These are phyloP conservation scores for Blastobotrys raffinosifermentans DNA, from an alignment of 1,139 yeast genomes.

Conservation along the genomic window DNA sequence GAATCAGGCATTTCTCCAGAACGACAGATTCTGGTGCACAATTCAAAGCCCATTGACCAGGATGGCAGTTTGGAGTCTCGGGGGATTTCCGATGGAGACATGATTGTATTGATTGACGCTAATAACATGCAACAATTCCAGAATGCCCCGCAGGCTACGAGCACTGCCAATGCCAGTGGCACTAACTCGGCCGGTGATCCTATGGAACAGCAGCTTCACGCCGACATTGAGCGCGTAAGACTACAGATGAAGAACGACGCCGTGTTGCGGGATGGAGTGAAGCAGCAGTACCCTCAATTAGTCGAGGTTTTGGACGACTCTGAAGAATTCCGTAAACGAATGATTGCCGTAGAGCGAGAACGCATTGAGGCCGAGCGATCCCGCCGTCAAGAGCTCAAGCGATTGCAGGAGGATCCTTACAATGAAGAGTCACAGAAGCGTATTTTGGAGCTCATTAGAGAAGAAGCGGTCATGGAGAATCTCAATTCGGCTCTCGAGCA, in stretches of 20 bases:
- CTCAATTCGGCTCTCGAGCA: conserved; percentile 74
- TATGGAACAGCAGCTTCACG: conserved; percentile 21
- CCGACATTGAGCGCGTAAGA: conserved; percentile 33
- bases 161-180: conserved; percentile 3
- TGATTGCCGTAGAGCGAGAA: conserved; percentile 34
- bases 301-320: conserved; percentile 46
- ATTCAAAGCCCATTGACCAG: conserved; percentile 41
- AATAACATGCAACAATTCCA: conserved; percentile 2
- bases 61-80: conserved; percentile 39
- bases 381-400: conserved; percentile 45
- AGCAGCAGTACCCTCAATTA: conserved; percentile 34
- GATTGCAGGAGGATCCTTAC: conserved; percentile 59
- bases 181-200: conserved; percentile 15
- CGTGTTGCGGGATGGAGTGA: conserved; percentile 29
- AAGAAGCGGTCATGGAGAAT: conserved; percentile 72
- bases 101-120: conserved; percentile 39
- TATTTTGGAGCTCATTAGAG: conserved; percentile 63
- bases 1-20: conserved; percentile 54
- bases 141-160: not conserved
- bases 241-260: conserved; percentile 32
- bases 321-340: conserved; percentile 43
- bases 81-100: conserved; percentile 51
- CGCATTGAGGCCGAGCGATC: conserved; percentile 30
- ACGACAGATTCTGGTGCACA: conserved; percentile 44
- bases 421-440: conserved; percentile 64